These are phyloP conservation scores for Torulaspora microellipsoides DNA, from an alignment of 805 yeast genomes.

Conservation along the genomic window DNA sequence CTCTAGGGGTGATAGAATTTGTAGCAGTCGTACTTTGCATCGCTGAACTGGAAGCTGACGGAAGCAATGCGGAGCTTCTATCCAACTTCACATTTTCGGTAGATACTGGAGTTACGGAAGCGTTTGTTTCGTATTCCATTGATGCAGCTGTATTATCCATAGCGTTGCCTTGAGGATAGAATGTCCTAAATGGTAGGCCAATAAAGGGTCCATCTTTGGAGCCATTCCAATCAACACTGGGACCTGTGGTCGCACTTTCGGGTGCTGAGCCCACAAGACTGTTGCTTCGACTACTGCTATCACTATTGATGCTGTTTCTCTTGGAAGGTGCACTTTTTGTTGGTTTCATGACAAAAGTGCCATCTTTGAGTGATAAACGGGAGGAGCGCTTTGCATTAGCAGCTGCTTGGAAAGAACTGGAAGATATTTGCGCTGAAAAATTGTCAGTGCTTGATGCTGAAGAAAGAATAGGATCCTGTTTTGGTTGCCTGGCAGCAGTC, in stretches of 20 bases:
- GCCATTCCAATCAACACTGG: conserved; percentile 1
- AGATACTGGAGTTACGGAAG: too few relatives aligned
- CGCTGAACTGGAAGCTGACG: too few relatives aligned
- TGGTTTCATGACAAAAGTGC: conserved; percentile 8
- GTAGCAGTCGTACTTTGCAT: too few relatives aligned
- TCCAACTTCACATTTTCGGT: too few relatives aligned
- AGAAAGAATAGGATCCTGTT: conserved; percentile 2
- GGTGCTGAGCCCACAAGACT: neutral
- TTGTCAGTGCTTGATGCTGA: neutral
- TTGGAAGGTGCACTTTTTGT: conserved; percentile 1
- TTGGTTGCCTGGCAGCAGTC: conserved; percentile 7
- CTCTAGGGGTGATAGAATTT: too few relatives aligned
- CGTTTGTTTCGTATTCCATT: neutral
- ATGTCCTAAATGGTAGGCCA: conserved; percentile 8
- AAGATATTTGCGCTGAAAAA: neutral
- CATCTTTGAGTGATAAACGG: conserved; percentile 6
- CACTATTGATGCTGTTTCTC: conserved; percentile 7
- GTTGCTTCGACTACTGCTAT: conserved; percentile 6
- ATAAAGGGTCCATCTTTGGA: conserved; percentile 4
- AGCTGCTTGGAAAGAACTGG: neutral
- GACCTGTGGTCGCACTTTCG: neutral
- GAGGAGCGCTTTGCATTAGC: conserved; percentile 1
- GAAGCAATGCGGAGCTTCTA: too few relatives aligned
- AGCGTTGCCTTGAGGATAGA: conserved; percentile 1
- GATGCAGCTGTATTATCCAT: neutral